Evolutionary conservation across 2,329 filamentous ascomycete species (phyloP), one percentile per base, ranked within the genome.

Genomic region (Remersonia thermophila): DNA sequence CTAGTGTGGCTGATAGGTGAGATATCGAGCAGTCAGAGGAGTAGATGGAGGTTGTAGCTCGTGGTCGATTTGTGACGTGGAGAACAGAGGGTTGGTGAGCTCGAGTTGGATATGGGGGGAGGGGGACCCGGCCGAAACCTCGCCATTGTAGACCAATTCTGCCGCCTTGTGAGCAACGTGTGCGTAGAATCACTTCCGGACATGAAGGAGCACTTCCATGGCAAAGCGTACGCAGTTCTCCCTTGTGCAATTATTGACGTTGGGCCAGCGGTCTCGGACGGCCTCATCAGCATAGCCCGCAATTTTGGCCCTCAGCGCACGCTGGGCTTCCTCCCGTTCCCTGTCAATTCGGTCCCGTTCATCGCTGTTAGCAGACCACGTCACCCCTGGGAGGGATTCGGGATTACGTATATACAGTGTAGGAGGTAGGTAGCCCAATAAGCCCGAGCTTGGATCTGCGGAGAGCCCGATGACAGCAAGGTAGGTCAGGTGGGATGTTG

Each of bases 281-380:
- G 77, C 69, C 32, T 84, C 75, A 44, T 85, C 78, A 7, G 82
- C 81, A 55, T 77, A 78, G 30, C 63, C 59, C 43, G 70, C 69
- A 40, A 89, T 72, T 35, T 67, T 71, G 35, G 73, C 69, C 32
- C 80, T 73, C 17, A 85, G 59, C 1, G 80, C 76, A 17, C 69
- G 69, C 54, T 87, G 82, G 4, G 69, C 58, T 37, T 80, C 73
- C 48, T 86, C 78, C 74, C 80, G 86, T 46, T 80, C 71, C 41
- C 71, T 66, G 44, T 83, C 80, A 27, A 73, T 61, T 20, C 71
- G 65, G 44, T 80, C 74, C 49, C 74, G 69, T 14, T 59, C 59
- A 42, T 68, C 66, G 30, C 63, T 72, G 17, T 60, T 60, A 12
- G 48, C 46, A 13, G 47, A 46, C 18, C 47, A 34, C 9, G 48